phyloP scores from a whole-genome alignment of 371 early-diverging fungal species.

The Capillidium rhysosporum region DNA sequence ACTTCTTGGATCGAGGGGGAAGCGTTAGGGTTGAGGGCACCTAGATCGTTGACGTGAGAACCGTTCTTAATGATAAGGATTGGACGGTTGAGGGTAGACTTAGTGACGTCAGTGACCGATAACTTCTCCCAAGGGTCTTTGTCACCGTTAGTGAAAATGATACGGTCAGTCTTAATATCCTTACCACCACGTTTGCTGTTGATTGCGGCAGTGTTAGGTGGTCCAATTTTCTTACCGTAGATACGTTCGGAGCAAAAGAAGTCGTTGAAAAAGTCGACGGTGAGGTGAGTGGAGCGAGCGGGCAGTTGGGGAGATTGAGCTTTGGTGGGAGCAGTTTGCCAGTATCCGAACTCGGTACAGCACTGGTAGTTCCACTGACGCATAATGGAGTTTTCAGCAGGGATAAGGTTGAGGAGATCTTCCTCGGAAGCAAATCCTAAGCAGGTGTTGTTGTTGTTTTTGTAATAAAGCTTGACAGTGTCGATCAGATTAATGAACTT shows the following conservation, averaged over 20 bases:
- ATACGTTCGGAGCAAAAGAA: constrained; percentile 1
- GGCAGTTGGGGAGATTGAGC: neutral
- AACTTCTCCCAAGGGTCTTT: constrained; percentile 2
- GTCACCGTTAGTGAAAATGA: constrained; percentile 2
- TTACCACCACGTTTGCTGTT: neutral
- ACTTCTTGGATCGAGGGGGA: constrained; percentile 3
- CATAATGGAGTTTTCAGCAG: neutral
- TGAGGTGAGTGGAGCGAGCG: neutral
- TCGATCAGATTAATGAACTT: neutral
- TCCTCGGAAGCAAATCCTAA: neutral
- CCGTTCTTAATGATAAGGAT: constrained; percentile 8
- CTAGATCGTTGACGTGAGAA: constrained; percentile 9
- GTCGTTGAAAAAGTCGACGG: neutral
- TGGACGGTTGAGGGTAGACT: neutral
- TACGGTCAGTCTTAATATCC: neutral
- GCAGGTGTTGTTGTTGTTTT: neutral
- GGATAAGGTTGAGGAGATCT: neutral
- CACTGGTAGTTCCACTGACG: constrained; percentile 14
- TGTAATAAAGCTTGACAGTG: neutral
- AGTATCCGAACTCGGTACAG: constrained; percentile 48
- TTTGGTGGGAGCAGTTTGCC: constrained; percentile 24
- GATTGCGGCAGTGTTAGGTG: neutral
- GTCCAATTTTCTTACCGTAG: neutral
- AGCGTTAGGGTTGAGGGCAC: constrained; percentile 1
- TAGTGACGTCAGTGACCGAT: neutral